Conservation (phyloP, 176 grass and related monocot genomes). For the Zizania latifolia region DNA sequence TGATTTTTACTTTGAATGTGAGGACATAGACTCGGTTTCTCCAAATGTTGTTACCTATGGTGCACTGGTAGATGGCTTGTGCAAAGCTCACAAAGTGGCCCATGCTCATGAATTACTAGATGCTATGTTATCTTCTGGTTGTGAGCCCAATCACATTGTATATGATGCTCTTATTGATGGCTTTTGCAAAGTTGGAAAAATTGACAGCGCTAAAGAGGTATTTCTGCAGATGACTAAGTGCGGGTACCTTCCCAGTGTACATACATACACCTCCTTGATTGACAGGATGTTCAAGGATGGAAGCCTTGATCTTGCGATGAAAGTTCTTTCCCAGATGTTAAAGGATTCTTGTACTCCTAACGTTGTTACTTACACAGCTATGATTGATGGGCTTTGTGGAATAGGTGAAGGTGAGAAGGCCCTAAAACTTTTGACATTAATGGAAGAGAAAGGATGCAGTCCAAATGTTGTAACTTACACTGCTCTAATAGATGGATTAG, state of each 20-base stretch:
- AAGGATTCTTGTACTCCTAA: slow-evolving; percentile 81
- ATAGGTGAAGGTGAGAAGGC: slow-evolving; percentile 76
- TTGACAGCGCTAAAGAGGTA: slow-evolving; percentile 78
- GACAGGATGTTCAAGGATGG: slow-evolving; percentile 89
- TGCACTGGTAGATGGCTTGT: slow-evolving; percentile 90
- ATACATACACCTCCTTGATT: slow-evolving; percentile 88
- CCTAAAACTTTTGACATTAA: slow-evolving; percentile 61
- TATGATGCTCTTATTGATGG: slow-evolving; percentile 92
- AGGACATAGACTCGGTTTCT: slow-evolving; percentile 14
- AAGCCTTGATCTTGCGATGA: slow-evolving; percentile 91
- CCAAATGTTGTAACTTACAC: slow-evolving; percentile 98
- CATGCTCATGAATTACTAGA: slow-evolving; percentile 69
- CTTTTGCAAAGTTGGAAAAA: slow-evolving; percentile 80
- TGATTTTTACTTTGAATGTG: slow-evolving; percentile 53
- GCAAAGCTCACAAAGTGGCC: slow-evolving; percentile 81
- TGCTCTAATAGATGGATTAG: slow-evolving; percentile 83
- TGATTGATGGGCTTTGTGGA: slow-evolving; percentile 91
- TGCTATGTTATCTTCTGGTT: slow-evolving; percentile 63
- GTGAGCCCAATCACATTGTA: slow-evolving; percentile 79
- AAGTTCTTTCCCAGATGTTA: slow-evolving; percentile 89
- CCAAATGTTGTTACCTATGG: slow-evolving; percentile 97
- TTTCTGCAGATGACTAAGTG: slow-evolving; percentile 75
- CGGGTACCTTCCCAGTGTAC: slow-evolving; percentile 76
- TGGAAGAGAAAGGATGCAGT: slow-evolving; percentile 80
- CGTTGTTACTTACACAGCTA: slow-evolving; percentile 91